A percentile compares a stretch with the other conserved stretches of the same genome.
Conservation (phyloP, 768 basidiomycete species). For the Trametes gibbosa region DNA sequence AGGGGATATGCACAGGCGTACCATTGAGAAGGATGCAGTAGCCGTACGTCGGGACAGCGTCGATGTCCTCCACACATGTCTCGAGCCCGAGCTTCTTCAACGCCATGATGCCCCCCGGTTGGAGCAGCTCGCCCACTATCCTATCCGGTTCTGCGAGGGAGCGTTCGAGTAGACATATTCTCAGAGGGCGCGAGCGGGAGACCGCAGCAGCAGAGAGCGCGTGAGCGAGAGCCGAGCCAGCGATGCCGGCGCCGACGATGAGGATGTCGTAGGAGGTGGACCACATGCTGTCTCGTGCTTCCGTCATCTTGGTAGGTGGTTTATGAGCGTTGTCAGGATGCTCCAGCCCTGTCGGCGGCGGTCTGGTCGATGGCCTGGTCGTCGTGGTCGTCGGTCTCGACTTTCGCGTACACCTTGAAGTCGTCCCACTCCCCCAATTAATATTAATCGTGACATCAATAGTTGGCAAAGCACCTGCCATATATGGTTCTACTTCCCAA, state of each 20-base stretch:
- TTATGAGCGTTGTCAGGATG: conserved; percentile 15
- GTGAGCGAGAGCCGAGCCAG: conserved; percentile 84
- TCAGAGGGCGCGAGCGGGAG: conserved; percentile 48
- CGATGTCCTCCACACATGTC: conserved; percentile 79
- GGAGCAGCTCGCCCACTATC: conserved; percentile 95
- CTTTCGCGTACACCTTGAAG: conserved; percentile 9
- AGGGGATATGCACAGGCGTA: conserved; percentile 82
- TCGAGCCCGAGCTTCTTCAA: conserved; percentile 77
- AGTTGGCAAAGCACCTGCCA: background rate
- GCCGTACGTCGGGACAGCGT: conserved; percentile 77
- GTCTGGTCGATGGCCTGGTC: conserved; percentile 12
- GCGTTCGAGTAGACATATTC: conserved; percentile 85
- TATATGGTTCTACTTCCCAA: background rate
- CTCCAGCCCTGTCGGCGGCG: conserved; percentile 14
- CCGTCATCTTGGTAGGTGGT: background rate
- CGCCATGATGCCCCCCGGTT: conserved; percentile 85
- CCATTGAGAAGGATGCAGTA: conserved; percentile 78
- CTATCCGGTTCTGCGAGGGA: conserved; percentile 92
- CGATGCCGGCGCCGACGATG: conserved; percentile 91
- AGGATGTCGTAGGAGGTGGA: conserved; percentile 63
- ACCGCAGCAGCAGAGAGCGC: conserved; percentile 63
- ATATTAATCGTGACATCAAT: background rate
- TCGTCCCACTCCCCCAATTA: conserved; percentile 10
- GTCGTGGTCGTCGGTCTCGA: conserved; percentile 15
- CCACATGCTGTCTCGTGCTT: conserved; percentile 19